Percentiles rank a stretch among this genome's conserved stretches.
Conservation (phyloP, 768 basidiomycete species). For the Rhizopogon vinicolor region DNA sequence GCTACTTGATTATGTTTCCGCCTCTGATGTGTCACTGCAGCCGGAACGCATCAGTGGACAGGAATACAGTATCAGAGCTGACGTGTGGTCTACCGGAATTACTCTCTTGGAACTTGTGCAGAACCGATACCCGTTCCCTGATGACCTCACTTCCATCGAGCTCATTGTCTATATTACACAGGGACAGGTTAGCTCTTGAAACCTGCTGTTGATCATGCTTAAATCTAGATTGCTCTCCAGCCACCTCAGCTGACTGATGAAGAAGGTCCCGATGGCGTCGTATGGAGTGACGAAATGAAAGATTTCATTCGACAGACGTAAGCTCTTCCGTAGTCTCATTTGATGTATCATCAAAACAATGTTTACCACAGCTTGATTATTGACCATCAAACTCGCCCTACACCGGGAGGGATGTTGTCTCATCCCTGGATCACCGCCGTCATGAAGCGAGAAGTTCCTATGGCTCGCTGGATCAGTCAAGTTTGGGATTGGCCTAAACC, state of each 20-base stretch:
- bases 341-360: slow-evolving; percentile 4
- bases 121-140: slow-evolving; percentile 94
- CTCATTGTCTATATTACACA: slow-evolving; percentile 86
- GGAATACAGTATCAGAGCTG: slow-evolving; percentile 90
- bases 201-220: slow-evolving; percentile 11
- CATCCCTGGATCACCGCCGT: slow-evolving; percentile 80
- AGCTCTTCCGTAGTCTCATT: slow-evolving; percentile 3
- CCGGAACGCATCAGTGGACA: slow-evolving; percentile 93
- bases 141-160: slow-evolving; percentile 90
- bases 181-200: slow-evolving; percentile 51
- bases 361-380: slow-evolving; percentile 55
- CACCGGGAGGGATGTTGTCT: slow-evolving; percentile 74
- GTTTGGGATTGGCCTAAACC: slow-evolving; percentile 75
- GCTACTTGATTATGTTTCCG: not conserved
- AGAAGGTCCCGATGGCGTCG: slow-evolving; percentile 40
- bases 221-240: slow-evolving; percentile 32
- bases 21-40: slow-evolving; percentile 30
- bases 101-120: slow-evolving; percentile 91
- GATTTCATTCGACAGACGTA: slow-evolving; percentile 86
- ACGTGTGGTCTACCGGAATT: slow-evolving; percentile 98
- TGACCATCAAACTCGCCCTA: slow-evolving; percentile 64
- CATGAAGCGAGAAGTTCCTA: slow-evolving; percentile 81
- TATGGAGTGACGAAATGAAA: slow-evolving; percentile 84
- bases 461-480: slow-evolving; percentile 84
- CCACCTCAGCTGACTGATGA: slow-evolving; percentile 83